Conservation (phyloP, 148 eudicot species). For the Hydrangea macrophylla region DNA sequence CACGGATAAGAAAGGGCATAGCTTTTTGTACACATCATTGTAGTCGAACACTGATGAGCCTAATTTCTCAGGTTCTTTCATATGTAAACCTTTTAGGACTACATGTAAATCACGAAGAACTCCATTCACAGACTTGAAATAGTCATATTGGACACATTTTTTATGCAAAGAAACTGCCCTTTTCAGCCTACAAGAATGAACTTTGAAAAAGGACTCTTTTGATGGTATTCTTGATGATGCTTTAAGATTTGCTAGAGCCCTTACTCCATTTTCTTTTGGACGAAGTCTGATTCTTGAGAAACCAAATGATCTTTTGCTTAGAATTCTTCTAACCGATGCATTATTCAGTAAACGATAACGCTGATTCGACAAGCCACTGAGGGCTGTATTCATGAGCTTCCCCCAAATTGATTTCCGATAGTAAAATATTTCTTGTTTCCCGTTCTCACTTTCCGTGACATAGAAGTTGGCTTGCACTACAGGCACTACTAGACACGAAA, state of each 20-base stretch:
- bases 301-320: constrained; percentile 64
- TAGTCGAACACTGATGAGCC: constrained; percentile 83
- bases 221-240: constrained; percentile 49
- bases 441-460: constrained; percentile 79
- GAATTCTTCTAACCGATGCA: constrained; percentile 33
- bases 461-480: constrained; percentile 77
- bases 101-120: constrained; percentile 66
- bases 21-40: constrained; percentile 66
- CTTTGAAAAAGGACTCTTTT: constrained; percentile 12
- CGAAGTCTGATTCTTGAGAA: constrained; percentile 77
- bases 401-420: constrained; percentile 64
- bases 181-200: constrained; percentile 6
- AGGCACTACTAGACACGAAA: constrained; percentile 58
- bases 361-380: constrained; percentile 28
- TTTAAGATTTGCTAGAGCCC: constrained; percentile 71
- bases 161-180: constrained; percentile 12
- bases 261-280: constrained; percentile 69
- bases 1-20: constrained; percentile 54
- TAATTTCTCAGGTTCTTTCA: constrained; percentile 57
- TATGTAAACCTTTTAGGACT: constrained; percentile 56
- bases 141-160: constrained; percentile 10
- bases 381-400: constrained; percentile 37
- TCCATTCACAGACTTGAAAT: constrained; percentile 60
- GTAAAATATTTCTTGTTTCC: constrained; percentile 60
- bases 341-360: constrained; percentile 38